Conservation (phyloP, 2,329 filamentous ascomycete species). For the Pseudogymnoascus sp. region DNA sequence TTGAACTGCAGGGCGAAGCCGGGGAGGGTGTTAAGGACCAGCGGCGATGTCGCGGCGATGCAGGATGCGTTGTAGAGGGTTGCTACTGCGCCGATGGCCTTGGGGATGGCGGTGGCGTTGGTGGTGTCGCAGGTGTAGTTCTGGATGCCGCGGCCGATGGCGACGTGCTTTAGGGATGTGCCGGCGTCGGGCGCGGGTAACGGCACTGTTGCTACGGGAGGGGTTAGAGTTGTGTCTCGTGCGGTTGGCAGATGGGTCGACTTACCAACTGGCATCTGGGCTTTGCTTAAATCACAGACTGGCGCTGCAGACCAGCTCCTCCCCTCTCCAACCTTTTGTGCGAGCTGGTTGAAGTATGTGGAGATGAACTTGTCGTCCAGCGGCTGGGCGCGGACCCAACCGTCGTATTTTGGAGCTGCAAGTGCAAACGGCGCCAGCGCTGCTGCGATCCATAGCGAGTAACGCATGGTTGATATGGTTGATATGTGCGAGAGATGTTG, state of each 20-base stretch:
- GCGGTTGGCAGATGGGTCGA: conserved; percentile 10
- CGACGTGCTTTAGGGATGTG: conserved; percentile 64
- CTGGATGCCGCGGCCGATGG: conserved; percentile 79
- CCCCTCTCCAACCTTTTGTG: conserved; percentile 43
- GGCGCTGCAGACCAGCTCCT: conserved; percentile 35
- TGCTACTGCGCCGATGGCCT: conserved; percentile 64
- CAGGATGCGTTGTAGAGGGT: conserved; percentile 85
- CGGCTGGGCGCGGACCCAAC: conserved; percentile 15
- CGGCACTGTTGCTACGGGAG: conserved; percentile 41
- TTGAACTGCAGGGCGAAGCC: conserved; percentile 60
- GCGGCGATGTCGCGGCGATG: conserved; percentile 59
- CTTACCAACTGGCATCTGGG: conserved; percentile 43
- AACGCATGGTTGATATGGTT: conserved; percentile 42
- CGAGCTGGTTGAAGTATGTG: conserved; percentile 53
- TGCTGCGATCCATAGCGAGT: conserved; percentile 39
- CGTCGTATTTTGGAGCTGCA: conserved; percentile 22
- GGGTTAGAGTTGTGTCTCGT: conserved; percentile 15
- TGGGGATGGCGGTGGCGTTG: conserved; percentile 53
- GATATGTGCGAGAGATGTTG: conserved; percentile 2
- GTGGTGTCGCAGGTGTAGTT: conserved; percentile 78
- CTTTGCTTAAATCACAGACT: conserved; percentile 46
- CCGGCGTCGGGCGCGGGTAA: conserved; percentile 54
- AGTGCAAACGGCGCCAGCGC: conserved; percentile 39
- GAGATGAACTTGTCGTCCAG: conserved; percentile 36
- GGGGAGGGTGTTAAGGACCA: conserved; percentile 56